Conservation (phyloP, 495 filamentous ascomycete genomes). For the Staphylotrichum longicolle region DNA sequence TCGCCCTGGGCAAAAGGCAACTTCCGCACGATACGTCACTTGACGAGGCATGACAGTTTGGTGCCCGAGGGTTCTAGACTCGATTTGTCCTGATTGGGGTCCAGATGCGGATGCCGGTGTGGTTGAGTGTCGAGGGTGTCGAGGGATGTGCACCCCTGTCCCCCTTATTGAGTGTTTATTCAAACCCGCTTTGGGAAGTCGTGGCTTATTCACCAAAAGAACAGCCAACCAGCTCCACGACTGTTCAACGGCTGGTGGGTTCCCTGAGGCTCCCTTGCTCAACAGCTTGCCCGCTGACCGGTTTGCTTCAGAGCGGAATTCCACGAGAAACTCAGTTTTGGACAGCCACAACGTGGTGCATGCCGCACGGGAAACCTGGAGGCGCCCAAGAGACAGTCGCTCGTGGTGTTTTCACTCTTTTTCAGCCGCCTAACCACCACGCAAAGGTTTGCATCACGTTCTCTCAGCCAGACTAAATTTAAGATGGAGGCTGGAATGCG, state of each 20-base stretch:
- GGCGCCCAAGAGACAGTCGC: not conserved
- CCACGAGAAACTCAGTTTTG: not conserved
- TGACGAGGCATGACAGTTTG: not conserved
- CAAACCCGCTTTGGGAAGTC: conserved; percentile 33
- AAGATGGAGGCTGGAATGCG: too few relatives aligned
- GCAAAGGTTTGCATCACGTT: too few relatives aligned
- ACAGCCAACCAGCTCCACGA: conserved; percentile 1
- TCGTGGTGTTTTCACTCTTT: not conserved
- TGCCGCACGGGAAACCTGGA: not conserved
- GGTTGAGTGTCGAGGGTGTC: not conserved
- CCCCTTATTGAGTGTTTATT: conserved; percentile 38
- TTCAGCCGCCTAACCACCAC: too few relatives aligned
- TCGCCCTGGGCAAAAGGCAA: not conserved
- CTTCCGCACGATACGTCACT: not conserved
- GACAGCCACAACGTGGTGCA: not conserved
- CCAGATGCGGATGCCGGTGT: not conserved
- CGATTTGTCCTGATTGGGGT: not conserved
- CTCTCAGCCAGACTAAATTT: too few relatives aligned
- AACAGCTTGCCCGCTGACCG: not conserved
- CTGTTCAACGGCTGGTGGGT: not conserved
- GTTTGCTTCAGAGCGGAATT: conserved; percentile 2
- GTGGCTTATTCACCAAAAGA: not conserved
- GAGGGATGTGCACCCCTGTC: not conserved
- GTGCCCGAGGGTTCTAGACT: conserved; percentile 1
- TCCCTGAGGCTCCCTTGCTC: not conserved